Evolutionary conservation across 805 yeast species (phyloP).

Genomic region (Lachancea lanzarotensis): DNA sequence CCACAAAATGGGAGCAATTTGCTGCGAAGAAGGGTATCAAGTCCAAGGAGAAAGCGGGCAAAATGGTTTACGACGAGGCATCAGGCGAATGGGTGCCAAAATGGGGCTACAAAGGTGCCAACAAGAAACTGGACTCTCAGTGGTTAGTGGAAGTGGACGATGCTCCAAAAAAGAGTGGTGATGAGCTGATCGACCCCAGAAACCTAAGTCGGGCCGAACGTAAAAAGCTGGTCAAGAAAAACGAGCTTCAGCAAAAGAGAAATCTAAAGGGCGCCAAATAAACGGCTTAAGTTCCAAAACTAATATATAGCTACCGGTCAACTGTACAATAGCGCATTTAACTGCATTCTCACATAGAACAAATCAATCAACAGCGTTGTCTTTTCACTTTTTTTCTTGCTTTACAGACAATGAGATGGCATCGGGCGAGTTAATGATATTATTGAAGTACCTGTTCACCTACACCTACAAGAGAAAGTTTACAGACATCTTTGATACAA

Average conservation of each 20-base stretch:
- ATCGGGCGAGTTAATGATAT: no score
- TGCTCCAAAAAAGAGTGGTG: constrained; percentile 48
- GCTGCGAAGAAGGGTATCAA: constrained; percentile 94
- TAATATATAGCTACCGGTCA: not conserved
- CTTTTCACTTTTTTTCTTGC: no score
- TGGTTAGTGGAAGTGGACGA: constrained; percentile 96
- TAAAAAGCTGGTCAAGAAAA: constrained; percentile 77
- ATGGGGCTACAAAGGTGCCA: constrained; percentile 96
- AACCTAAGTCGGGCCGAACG: constrained; percentile 74
- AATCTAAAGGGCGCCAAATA: constrained; percentile 39
- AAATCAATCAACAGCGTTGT: not conserved
- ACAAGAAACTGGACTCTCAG: constrained; percentile 78
- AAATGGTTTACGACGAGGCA: constrained; percentile 83
- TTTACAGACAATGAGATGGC: no score
- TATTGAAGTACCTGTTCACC: no score
- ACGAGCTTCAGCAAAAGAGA: constrained; percentile 76
- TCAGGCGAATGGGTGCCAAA: constrained; percentile 93
- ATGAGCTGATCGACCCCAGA: constrained; percentile 83
- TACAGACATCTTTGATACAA: no score
- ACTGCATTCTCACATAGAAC: not conserved
- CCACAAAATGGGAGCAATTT: constrained; percentile 94
- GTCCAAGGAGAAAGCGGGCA: constrained; percentile 84
- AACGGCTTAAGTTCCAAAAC: constrained; percentile 22
- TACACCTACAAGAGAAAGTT: no score
- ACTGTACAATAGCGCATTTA: constrained; percentile 2